These are phyloP conservation scores for Chloroidium sp. DNA, from an alignment of 163 green algal genomes.

Conservation along the genomic window DNA sequence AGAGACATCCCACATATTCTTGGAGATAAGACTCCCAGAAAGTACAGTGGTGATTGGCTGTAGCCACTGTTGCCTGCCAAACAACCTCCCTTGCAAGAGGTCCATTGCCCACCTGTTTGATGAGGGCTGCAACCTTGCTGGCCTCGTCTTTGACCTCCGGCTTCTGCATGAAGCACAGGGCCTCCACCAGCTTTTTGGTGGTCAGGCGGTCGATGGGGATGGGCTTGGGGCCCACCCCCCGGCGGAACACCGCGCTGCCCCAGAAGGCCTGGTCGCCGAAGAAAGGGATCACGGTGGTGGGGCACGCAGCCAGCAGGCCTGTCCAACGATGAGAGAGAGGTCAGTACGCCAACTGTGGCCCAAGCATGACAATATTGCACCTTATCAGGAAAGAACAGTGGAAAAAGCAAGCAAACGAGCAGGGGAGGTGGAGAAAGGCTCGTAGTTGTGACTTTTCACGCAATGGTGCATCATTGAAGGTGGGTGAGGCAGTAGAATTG, in stretches of 20 bases:
- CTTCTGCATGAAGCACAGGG: constrained; percentile 26
- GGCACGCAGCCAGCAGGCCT: constrained; percentile 42
- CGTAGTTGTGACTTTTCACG: no score
- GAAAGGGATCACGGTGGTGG: constrained; percentile 45
- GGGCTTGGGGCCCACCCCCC: constrained; percentile 43
- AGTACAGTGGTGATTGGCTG: no score
- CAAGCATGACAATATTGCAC: no score
- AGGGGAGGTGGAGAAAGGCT: no score
- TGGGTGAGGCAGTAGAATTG: no score
- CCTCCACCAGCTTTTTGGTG: constrained; percentile 28
- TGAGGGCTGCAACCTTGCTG: no score
- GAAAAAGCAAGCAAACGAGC: no score
- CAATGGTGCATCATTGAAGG: no score
- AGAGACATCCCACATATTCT: no score
- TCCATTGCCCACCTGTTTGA: neutral
- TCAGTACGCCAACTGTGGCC: neutral
- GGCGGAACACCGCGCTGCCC: constrained; percentile 23
- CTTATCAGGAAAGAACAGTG: no score
- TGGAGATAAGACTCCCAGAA: no score
- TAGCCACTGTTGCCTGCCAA: no score
- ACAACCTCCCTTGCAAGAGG: neutral
- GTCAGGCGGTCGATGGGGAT: constrained; percentile 46
- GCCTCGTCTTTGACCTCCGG: constrained; percentile 1
- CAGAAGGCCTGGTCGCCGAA: constrained; percentile 71
- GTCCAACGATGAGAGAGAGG: constrained; percentile 5